Base-by-base conservation (phyloP, 306 rosid species). In the Trifolium pratense region DNA sequence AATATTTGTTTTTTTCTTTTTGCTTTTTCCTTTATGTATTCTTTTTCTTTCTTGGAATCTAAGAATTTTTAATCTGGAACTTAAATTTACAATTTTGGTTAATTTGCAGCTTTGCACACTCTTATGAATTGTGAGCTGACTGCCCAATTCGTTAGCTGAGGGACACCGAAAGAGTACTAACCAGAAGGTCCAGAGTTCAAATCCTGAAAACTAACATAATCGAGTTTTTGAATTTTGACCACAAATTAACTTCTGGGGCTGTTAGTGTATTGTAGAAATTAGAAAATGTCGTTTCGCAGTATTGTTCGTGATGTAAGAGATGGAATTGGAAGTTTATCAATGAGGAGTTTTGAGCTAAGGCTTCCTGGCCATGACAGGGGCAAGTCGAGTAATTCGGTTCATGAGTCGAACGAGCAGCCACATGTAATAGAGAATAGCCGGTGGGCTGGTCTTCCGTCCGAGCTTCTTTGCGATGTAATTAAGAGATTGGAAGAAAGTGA, bases 391-490 rank as follows among this genome's bases (percentile, higher is more conserved):
- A 87, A 89, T 48, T 86, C 84, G 0, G 89, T 89, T 52, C 90
- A 84, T 42, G 97, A 92, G 88, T 73, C 79, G 31, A 84, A 75
- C 1, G 91, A 89, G 23, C 87, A 57, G 36, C 79, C 76, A 14
- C 32, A 66, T 11, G 81, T 84, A 16, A 67, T 79, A 51, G 97
- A 90, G 81, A 87, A 70, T 72, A 87, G 97, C 75, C 75, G 84
- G 15, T 92, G 98, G 98, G 96, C 96, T 20, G 77, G 91, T 78
- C 95, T 92, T 48, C 98, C 98, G 0, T 92, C 96, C 0, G 98
- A 92, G 74, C 94, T 92, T 39, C 80, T 92, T n/a, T 81, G 84
- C 0, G 98, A 92, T 71, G 97, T 92, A 70, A 83, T 92, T 25
- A 87, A 77, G 45, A 83, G 98, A 80, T 82, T 92, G 84, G 98